Evolutionary conservation across 306 rosid genomes (phyloP).

Genomic region (Medicago arabica): DNA sequence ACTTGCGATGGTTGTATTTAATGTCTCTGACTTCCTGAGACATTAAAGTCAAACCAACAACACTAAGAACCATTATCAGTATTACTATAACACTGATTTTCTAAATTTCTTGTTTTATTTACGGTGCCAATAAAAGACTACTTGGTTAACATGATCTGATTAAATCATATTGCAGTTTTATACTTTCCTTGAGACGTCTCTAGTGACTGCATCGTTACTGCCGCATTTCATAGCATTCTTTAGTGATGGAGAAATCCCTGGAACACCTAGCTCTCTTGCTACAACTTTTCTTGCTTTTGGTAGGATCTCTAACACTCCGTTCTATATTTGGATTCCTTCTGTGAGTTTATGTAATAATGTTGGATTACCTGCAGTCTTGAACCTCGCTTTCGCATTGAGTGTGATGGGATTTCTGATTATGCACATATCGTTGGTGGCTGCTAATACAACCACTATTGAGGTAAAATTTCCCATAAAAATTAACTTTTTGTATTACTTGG

Average conservation of each 20-base stretch:
- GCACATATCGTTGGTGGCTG: constrained; percentile 93
- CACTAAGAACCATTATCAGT: no score
- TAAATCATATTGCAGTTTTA: constrained; percentile 75
- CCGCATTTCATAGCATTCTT: constrained; percentile 92
- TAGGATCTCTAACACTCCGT: constrained; percentile 45
- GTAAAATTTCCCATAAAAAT: constrained; percentile 47
- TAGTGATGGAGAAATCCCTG: constrained; percentile 95
- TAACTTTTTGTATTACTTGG: not conserved
- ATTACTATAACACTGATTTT: not conserved
- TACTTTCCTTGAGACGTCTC: constrained; percentile 94
- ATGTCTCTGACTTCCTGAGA: not conserved
- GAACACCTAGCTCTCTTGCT: constrained; percentile 95
- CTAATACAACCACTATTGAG: constrained; percentile 96
- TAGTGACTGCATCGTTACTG: constrained; percentile 82
- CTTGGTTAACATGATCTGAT: not conserved
- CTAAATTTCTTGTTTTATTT: constrained; percentile 29
- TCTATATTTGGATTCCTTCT: constrained; percentile 31
- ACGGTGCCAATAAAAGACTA: constrained; percentile 9
- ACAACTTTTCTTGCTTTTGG: constrained; percentile 98
- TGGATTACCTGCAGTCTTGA: constrained; percentile 70
- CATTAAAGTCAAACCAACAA: no score
- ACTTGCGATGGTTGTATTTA: constrained; percentile 33
- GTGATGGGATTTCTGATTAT: constrained; percentile 92
- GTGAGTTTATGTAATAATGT: constrained; percentile 39
- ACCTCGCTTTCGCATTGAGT: constrained; percentile 92